Conservation (phyloP, 176 grass and related monocot species). For the Cocos nucifera region DNA sequence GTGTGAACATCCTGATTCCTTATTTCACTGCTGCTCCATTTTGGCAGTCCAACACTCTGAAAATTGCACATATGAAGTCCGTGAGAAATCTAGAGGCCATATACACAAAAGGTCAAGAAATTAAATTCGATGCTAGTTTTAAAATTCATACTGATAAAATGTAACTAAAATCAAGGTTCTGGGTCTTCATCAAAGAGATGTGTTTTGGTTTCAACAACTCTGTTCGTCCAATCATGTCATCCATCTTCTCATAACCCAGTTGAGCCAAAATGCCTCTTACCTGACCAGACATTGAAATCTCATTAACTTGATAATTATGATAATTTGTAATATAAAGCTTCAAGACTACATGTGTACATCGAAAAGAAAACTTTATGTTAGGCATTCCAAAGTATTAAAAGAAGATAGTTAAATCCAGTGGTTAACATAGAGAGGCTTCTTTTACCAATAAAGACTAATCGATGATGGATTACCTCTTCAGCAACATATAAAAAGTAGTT, state of each 20-base stretch:
- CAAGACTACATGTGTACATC: too few relatives aligned
- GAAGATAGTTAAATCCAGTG: too few relatives aligned
- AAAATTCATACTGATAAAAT: slow-evolving; percentile 60
- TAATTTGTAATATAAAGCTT: too few relatives aligned
- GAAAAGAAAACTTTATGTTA: too few relatives aligned
- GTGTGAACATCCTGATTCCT: slow-evolving; percentile 88
- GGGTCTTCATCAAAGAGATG: slow-evolving; percentile 90
- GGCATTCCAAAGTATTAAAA: too few relatives aligned
- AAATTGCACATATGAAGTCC: slow-evolving; percentile 5
- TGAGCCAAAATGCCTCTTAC: slow-evolving; percentile 76
- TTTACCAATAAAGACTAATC: too few relatives aligned
- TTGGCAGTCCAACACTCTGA: slow-evolving; percentile 67
- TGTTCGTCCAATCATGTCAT: slow-evolving; percentile 88
- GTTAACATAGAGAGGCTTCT: too few relatives aligned
- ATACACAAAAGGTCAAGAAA: neutral
- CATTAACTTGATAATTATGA: too few relatives aligned
- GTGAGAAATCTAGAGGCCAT: slow-evolving; percentile 2
- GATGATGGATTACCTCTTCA: slow-evolving; percentile 62
- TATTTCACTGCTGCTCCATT: slow-evolving; percentile 91
- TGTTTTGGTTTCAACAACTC: slow-evolving; percentile 79
- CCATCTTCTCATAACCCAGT: slow-evolving; percentile 95
- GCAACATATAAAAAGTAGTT: slow-evolving; percentile 99
- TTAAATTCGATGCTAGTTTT: neutral
- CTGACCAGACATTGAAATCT: slow-evolving; percentile 31
- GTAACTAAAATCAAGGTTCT: slow-evolving; percentile 80